These are phyloP conservation scores for Cornus kousa DNA, from an alignment of 148 eudicot species.

Conservation along the genomic window DNA sequence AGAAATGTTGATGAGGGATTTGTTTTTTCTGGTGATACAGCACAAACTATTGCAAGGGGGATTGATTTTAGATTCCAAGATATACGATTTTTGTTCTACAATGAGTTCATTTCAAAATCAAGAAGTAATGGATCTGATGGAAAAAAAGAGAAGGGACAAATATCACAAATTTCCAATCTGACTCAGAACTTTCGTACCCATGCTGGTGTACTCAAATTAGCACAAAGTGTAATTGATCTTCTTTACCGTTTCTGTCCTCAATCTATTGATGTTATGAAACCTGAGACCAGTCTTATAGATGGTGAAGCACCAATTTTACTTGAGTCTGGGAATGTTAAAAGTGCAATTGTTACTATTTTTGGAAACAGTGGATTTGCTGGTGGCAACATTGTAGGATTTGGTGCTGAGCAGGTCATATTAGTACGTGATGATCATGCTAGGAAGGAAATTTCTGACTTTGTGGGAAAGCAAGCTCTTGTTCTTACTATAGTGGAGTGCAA, in stretches of 20 bases:
- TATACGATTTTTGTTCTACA: constrained; percentile 40
- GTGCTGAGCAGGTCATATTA: constrained; percentile 59
- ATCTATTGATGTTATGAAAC: constrained; percentile 32
- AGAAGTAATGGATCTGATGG: constrained; percentile 11
- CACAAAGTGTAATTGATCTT: constrained; percentile 36
- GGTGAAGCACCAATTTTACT: constrained; percentile 50
- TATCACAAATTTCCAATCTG: constrained; percentile 41
- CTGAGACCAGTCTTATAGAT: constrained; percentile 38
- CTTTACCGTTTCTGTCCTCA: constrained; percentile 30
- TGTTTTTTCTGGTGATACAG: constrained; percentile 59
- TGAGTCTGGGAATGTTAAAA: constrained; percentile 26
- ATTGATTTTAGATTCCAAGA: constrained; percentile 54
- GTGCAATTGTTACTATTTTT: constrained; percentile 32
- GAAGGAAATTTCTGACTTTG: constrained; percentile 28
- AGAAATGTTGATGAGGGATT: constrained; percentile 54
- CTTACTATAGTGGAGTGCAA: constrained; percentile 63
- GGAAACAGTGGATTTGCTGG: constrained; percentile 35
- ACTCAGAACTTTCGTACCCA: constrained; percentile 58
- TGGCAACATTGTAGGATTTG: constrained; percentile 47
- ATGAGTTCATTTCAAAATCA: constrained; percentile 33
- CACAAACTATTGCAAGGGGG: constrained; percentile 61
- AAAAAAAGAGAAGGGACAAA: constrained; percentile 32
- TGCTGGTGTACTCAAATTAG: constrained; percentile 48
- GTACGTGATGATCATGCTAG: constrained; percentile 44
- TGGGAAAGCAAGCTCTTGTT: constrained; percentile 50